Percentiles rank a stretch among this genome's conserved stretches.
Conservation (phyloP, 345 rosid species). For the Cardiospermum halicacabum region DNA sequence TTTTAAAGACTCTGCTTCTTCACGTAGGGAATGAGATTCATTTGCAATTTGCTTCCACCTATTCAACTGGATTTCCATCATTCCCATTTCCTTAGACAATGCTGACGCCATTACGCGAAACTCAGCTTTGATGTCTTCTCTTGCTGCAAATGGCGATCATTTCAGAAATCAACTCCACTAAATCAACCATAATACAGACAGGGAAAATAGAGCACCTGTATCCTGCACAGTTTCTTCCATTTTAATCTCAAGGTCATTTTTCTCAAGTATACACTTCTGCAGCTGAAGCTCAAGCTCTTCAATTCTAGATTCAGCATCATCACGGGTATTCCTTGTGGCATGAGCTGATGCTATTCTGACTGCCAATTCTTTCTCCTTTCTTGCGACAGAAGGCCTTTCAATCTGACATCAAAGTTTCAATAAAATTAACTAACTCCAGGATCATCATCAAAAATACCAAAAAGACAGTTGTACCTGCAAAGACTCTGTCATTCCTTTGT, state of each 20-base stretch:
- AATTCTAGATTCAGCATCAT: slow-evolving; percentile 49
- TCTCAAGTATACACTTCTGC: slow-evolving; percentile 68
- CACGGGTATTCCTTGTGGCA: slow-evolving; percentile 48
- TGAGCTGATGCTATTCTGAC: slow-evolving; percentile 60
- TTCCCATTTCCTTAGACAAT: slow-evolving; percentile 84
- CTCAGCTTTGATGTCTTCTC: slow-evolving; percentile 82
- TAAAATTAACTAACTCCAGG: slow-evolving; percentile 16
- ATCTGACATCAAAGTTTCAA: slow-evolving; percentile 50
- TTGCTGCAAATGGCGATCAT: slow-evolving; percentile 44
- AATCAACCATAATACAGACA: background rate
- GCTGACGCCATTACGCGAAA: slow-evolving; percentile 89
- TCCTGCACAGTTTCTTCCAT: slow-evolving; percentile 82
- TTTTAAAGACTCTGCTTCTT: slow-evolving; percentile 57
- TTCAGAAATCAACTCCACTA: slow-evolving; percentile 14
- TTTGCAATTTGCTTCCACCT: slow-evolving; percentile 86
- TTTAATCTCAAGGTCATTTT: slow-evolving; percentile 81
- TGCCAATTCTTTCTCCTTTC: slow-evolving; percentile 81
- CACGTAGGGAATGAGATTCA: slow-evolving; percentile 66
- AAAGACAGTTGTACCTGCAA: slow-evolving; percentile 57
- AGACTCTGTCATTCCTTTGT: slow-evolving; percentile 52
- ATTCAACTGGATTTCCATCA: slow-evolving; percentile 90
- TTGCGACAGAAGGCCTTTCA: slow-evolving; percentile 58
- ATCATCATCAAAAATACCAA: slow-evolving; percentile 18
- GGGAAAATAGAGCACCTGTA: slow-evolving; percentile 46
- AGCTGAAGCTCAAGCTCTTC: slow-evolving; percentile 69